Conservation (phyloP, 1,284 basidiomycete species). For the Cryptococcus maquisensis region DNA sequence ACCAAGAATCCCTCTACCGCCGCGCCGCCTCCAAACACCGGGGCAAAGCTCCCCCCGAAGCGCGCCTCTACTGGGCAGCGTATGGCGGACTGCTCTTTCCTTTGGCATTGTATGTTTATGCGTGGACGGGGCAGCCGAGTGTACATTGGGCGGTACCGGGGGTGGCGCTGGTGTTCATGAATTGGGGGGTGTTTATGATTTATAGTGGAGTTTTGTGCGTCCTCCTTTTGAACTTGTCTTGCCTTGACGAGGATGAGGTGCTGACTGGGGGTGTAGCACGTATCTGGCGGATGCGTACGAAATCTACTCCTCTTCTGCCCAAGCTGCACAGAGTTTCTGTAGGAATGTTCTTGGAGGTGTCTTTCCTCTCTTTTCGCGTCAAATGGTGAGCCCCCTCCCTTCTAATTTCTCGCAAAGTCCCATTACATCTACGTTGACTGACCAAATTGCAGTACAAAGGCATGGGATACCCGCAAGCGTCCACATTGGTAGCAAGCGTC, state of each 20-base stretch:
- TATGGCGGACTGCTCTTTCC: slow-evolving; percentile 44
- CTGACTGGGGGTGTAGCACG: slow-evolving; percentile 23
- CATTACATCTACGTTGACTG: neutral
- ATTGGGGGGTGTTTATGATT: slow-evolving; percentile 39
- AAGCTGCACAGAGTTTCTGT: slow-evolving; percentile 45
- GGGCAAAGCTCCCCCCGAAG: slow-evolving; percentile 50
- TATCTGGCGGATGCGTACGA: slow-evolving; percentile 46
- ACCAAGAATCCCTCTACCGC: slow-evolving; percentile 37
- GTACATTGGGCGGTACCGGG: slow-evolving; percentile 39
- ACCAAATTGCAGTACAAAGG: slow-evolving; percentile 26
- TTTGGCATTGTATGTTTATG: slow-evolving; percentile 30
- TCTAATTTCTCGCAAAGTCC: too few species aligned
- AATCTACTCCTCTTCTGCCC: slow-evolving; percentile 46
- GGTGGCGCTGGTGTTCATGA: slow-evolving; percentile 22
- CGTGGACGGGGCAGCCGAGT: slow-evolving; percentile 40
- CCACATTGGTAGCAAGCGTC: slow-evolving; percentile 41
- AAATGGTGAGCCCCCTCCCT: slow-evolving; percentile 23
- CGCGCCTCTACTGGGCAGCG: slow-evolving; percentile 48
- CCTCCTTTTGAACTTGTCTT: neutral
- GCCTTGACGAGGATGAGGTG: slow-evolving; percentile 6
- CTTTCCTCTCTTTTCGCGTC: slow-evolving; percentile 41
- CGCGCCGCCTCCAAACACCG: slow-evolving; percentile 25
- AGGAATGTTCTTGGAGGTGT: slow-evolving; percentile 39
- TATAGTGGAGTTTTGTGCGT: slow-evolving; percentile 43
- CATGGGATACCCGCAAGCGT: slow-evolving; percentile 42